Evolutionary conservation across 2,329 filamentous ascomycete genomes (phyloP).

Genomic region (Ceratocystis alfenasii): DNA sequence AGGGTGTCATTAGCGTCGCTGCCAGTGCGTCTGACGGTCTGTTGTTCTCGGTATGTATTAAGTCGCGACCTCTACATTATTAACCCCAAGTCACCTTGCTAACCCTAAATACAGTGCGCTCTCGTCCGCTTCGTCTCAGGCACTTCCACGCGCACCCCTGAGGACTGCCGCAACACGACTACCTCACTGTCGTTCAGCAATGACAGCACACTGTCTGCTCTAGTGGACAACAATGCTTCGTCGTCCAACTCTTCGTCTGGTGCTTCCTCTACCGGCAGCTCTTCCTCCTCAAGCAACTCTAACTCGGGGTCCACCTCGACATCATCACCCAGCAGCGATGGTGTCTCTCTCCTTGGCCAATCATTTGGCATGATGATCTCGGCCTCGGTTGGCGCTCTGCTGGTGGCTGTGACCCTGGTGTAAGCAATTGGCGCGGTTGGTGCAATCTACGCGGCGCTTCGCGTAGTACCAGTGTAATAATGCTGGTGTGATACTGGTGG

Average conservation of each 20-base stretch:
- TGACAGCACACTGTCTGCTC: slow-evolving; percentile 24
- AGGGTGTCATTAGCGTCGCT: slow-evolving; percentile 43
- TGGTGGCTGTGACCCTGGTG: slow-evolving; percentile 3
- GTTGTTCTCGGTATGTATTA: slow-evolving; percentile 40
- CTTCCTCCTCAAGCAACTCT: neutral
- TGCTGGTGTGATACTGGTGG: neutral
- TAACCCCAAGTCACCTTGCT: neutral
- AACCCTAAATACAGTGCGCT: slow-evolving; percentile 35
- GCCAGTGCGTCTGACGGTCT: slow-evolving; percentile 43
- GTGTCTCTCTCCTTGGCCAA: slow-evolving; percentile 5
- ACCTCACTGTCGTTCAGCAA: slow-evolving; percentile 28
- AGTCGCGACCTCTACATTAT: neutral
- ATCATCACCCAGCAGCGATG: neutral
- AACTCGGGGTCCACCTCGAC: neutral
- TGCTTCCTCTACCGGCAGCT: no score
- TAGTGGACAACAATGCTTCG: neutral
- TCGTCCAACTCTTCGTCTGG: neutral
- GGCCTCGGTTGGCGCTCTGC: slow-evolving; percentile 8
- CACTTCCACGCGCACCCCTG: slow-evolving; percentile 28
- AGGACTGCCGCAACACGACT: slow-evolving; percentile 31
- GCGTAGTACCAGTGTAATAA: no score
- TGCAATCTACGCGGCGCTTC: neutral
- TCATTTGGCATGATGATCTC: slow-evolving; percentile 6
- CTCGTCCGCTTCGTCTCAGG: slow-evolving; percentile 44
- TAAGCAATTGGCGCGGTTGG: neutral